A percentile compares a stretch with the other conserved stretches of the same genome.
These are phyloP conservation scores for Metschnikowia proteae DNA, from an alignment of 805 yeast genomes.

Conservation along the genomic window DNA sequence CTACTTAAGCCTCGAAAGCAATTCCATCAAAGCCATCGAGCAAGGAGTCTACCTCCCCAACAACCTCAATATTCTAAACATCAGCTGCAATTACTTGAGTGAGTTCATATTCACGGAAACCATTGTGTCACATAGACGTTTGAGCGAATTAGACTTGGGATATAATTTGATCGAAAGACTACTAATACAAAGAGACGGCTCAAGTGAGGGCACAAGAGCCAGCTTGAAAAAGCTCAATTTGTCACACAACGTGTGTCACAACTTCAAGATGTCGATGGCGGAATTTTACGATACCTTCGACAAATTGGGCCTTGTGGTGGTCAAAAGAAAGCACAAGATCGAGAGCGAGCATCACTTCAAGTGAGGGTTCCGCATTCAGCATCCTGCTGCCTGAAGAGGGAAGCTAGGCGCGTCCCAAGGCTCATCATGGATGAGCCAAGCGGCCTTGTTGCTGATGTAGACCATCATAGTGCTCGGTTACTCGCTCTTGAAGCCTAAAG, in stretches of 20 bases:
- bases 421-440: neutral
- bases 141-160: slow-evolving; percentile 15
- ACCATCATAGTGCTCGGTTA: neutral
- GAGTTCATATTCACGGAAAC: slow-evolving; percentile 13
- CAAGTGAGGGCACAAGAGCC: neutral
- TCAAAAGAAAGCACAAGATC: slow-evolving; percentile 23
- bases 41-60: slow-evolving; percentile 14
- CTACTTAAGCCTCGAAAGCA: slow-evolving; percentile 16
- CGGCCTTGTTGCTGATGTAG: neutral
- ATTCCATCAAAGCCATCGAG: slow-evolving; percentile 14
- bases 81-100: slow-evolving; percentile 20
- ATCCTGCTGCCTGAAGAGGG: no score
- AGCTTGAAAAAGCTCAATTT: slow-evolving; percentile 20
- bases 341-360: slow-evolving; percentile 25
- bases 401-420: neutral
- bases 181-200: slow-evolving; percentile 3
- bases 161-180: slow-evolving; percentile 8
- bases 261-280: slow-evolving; percentile 14
- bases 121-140: slow-evolving; percentile 10
- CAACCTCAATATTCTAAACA: slow-evolving; percentile 9
- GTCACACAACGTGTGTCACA: slow-evolving; percentile 17
- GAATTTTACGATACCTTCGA: slow-evolving; percentile 25
- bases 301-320: slow-evolving; percentile 19
- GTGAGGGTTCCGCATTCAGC: neutral
- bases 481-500: neutral